Evolutionary conservation across 345 rosid species (phyloP).

Genomic region (Eucalyptus guilfoylei): DNA sequence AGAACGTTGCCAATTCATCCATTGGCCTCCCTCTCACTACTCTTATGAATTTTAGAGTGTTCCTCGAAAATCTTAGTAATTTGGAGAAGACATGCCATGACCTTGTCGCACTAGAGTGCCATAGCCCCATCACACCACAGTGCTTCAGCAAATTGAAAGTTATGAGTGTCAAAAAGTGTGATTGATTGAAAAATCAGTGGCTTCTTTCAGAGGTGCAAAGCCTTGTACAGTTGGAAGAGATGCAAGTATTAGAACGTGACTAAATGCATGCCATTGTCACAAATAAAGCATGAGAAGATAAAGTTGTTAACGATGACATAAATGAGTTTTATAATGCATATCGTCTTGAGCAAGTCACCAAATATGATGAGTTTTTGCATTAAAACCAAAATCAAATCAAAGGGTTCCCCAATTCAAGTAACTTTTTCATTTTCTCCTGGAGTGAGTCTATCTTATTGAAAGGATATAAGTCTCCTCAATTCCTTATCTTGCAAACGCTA

Average conservation of each 20-base stretch:
- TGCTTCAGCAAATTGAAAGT: not conserved
- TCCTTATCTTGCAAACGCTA: not conserved
- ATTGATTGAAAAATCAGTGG: fast-evolving
- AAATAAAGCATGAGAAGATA: not conserved
- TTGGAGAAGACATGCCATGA: not conserved
- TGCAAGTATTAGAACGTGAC: not conserved
- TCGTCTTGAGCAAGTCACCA: not conserved
- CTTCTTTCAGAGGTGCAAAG: not conserved
- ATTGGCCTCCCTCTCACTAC: not conserved
- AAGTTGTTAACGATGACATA: not conserved
- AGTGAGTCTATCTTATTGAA: not conserved
- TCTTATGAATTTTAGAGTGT: not conserved
- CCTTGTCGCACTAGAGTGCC: not conserved
- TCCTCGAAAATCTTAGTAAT: not conserved
- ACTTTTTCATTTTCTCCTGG: not conserved
- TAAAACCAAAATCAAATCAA: not conserved
- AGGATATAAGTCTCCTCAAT: not conserved
- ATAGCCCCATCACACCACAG: not conserved
- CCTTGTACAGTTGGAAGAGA: not conserved
- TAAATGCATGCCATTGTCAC: not conserved
- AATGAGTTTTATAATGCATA: not conserved
- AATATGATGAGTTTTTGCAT: not conserved
- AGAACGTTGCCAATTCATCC: not conserved
- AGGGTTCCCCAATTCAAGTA: not conserved
- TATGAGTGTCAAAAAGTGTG: not conserved